Evolutionary conservation across 2,329 filamentous ascomycete genomes (phyloP).

Genomic region (Hymenoscyphus scutula): DNA sequence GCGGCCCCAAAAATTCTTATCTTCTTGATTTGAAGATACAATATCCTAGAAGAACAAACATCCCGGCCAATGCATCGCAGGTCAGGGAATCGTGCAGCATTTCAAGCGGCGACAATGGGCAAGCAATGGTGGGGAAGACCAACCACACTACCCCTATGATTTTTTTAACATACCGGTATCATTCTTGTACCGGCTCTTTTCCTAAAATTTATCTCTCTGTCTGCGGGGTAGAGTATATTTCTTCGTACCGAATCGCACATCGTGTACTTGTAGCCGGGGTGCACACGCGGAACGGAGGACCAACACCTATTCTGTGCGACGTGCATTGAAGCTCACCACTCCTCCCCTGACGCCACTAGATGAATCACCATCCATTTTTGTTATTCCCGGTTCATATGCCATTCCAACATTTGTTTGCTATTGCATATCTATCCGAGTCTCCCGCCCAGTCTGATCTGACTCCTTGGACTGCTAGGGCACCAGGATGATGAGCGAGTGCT

Average conservation of each 20-base stretch:
- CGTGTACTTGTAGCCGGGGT: not conserved
- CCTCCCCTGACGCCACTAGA: not conserved
- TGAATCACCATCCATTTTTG: not conserved
- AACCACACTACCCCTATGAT: not conserved
- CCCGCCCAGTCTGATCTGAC: not conserved
- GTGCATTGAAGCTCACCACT: not conserved
- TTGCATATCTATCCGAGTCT: not conserved
- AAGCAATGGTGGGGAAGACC: not conserved
- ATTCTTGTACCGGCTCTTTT: not conserved
- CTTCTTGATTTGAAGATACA: not conserved
- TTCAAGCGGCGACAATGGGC: not conserved
- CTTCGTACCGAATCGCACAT: not conserved
- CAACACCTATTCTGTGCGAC: not conserved
- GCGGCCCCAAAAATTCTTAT: not conserved
- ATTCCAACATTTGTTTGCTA: not conserved
- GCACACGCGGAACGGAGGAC: not conserved
- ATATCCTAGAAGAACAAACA: not conserved
- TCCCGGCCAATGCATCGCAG: not conserved
- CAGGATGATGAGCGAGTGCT: not conserved
- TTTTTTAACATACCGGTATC: not conserved
- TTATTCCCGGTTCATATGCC: not conserved
- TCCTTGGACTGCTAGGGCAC: not conserved
- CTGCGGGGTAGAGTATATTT: not conserved
- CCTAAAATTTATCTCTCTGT: not conserved
- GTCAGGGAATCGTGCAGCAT: not conserved